A percentile compares a stretch with the other conserved stretches of the same genome.
phyloP scores from a whole-genome alignment of 352 stramenopile genomes.

The Nothophytophthora sp. region DNA sequence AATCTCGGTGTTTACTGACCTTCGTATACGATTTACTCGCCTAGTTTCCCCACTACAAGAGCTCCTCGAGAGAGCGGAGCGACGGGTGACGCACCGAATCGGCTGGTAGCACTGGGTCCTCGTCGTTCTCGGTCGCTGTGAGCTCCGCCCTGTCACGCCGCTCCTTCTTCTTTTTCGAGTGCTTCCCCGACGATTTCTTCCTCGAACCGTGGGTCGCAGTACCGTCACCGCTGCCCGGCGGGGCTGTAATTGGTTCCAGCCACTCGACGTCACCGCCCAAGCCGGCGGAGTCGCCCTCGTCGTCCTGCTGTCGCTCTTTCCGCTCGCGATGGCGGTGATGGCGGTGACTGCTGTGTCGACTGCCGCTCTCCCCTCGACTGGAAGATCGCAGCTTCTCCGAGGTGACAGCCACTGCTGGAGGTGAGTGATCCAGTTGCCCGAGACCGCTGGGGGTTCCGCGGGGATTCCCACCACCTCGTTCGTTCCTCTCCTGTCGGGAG shows the following conservation, averaged over 20 bases:
- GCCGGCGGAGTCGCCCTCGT: constrained; percentile 13
- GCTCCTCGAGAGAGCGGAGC: constrained; percentile 16
- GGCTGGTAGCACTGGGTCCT: not conserved
- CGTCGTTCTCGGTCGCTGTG: constrained; percentile 2
- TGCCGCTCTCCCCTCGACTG: constrained; percentile 22
- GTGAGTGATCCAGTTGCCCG: constrained; percentile 45
- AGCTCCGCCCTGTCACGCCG: constrained; percentile 29
- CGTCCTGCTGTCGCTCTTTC: constrained; percentile 31
- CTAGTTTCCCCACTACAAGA: constrained; percentile 11
- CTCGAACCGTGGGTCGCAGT: constrained; percentile 17
- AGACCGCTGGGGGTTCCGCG: constrained; percentile 22
- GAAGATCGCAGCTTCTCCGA: constrained; percentile 15
- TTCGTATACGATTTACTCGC: too few relatives aligned
- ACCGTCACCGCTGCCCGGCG: not conserved
- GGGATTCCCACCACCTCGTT: constrained; percentile 11
- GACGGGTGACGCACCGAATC: constrained; percentile 17
- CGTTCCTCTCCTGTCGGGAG: constrained; percentile 31
- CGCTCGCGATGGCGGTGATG: constrained; percentile 29
- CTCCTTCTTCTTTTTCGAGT: constrained; percentile 67
- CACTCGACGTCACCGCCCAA: constrained; percentile 5
- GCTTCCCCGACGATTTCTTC: constrained; percentile 46
- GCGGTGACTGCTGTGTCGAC: constrained; percentile 23
- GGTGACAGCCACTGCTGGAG: constrained; percentile 5
- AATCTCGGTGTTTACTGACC: constrained; percentile 7
- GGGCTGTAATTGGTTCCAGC: constrained; percentile 13